Conservation (phyloP, 495 filamentous ascomycete genomes). For the Penicillium diatomitis region DNA sequence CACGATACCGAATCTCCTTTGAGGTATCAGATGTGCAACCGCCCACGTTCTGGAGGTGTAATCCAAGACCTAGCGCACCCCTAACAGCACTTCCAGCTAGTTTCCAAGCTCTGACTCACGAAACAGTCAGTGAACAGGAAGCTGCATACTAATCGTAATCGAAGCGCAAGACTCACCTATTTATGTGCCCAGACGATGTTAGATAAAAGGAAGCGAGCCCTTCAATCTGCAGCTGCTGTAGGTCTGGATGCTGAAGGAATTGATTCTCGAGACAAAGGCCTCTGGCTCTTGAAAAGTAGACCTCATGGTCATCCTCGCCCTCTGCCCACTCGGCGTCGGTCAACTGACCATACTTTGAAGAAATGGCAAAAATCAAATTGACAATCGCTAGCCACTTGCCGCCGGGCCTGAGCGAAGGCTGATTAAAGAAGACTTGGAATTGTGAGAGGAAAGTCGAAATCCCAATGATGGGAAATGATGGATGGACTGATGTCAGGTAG, state of each 20-base stretch:
- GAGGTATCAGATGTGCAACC: conserved; percentile 37
- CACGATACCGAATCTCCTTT: conserved; percentile 47
- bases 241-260: conserved; percentile 41
- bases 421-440: conserved; percentile 38
- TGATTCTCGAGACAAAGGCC: conserved; percentile 42
- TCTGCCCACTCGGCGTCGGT: conserved; percentile 33
- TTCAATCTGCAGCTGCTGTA: conserved; percentile 50
- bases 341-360: conserved; percentile 42
- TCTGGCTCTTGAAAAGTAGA: conserved; percentile 48
- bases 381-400: conserved; percentile 48
- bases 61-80: conserved; percentile 47
- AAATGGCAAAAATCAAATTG: conserved; percentile 57
- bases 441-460: conserved; percentile 44
- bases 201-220: conserved; percentile 53
- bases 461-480: conserved; percentile 51
- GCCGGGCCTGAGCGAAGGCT: conserved; percentile 27
- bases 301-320: conserved; percentile 41
- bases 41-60: conserved; percentile 50
- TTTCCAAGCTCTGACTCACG: conserved; percentile 46
- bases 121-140: not conserved
- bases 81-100: conserved; percentile 48
- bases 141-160: not conserved
- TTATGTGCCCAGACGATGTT: conserved; percentile 47
- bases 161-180: conserved; percentile 37
- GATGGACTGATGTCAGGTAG: conserved; percentile 52